phyloP scores from a whole-genome alignment of 108 stramenopile genomes.

The Poteriospumella lacustris region DNA sequence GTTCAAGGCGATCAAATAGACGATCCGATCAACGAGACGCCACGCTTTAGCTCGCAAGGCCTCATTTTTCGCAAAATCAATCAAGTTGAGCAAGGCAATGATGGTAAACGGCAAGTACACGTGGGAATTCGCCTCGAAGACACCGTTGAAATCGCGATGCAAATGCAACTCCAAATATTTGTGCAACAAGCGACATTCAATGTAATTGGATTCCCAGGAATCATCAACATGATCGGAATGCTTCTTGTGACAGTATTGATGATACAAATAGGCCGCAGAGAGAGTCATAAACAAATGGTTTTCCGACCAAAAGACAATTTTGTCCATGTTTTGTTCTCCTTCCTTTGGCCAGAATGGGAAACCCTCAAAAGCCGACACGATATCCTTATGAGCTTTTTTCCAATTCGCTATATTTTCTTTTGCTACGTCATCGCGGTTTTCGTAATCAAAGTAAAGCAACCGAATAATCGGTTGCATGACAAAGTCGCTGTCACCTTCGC shows the following conservation, averaged over 20 bases:
- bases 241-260: slow-evolving; percentile 9
- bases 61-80: not conserved
- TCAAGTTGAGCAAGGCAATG: not conserved
- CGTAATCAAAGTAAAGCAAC: not conserved
- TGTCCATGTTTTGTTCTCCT: not conserved
- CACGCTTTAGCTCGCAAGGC: not conserved
- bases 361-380: not conserved
- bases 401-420: too few relatives aligned
- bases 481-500: not conserved
- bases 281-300: slow-evolving; percentile 19
- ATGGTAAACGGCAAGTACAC: not conserved
- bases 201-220: too few relatives aligned
- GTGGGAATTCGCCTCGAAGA: not conserved
- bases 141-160: not conserved
- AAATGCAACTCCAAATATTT: not conserved
- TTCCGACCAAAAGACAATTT: slow-evolving; percentile 17
- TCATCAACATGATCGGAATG: too few relatives aligned
- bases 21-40: not conserved
- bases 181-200: not conserved
- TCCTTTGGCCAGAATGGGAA: slow-evolving; percentile 10
- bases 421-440: not conserved
- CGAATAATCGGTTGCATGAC: not conserved
- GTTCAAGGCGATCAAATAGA: not conserved
- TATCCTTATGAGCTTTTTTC: not conserved
- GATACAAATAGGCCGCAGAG: not conserved